Conservation (phyloP, 371 early-diverging fungal species). For the Mucor mucedo region DNA sequence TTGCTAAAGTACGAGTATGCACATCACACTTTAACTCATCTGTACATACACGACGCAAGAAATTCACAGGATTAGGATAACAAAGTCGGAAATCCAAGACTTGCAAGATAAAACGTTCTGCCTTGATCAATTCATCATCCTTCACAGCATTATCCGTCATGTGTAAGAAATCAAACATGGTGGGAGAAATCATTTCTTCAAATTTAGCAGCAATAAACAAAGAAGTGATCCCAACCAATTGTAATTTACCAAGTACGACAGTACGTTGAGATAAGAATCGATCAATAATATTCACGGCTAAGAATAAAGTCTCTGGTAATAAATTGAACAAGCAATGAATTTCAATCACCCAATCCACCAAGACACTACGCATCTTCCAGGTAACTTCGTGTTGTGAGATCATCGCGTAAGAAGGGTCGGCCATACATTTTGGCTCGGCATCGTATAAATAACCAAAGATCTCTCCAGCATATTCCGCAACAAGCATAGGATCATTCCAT, state of each 20-base stretch:
- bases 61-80: slow-evolving; percentile 89
- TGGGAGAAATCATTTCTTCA: slow-evolving; percentile 93
- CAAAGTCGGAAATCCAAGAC: slow-evolving; percentile 82
- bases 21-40: slow-evolving; percentile 85
- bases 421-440: slow-evolving; percentile 48
- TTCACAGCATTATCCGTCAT: slow-evolving; percentile 80
- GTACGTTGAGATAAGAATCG: slow-evolving; percentile 90
- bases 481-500: slow-evolving; percentile 84
- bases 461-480: slow-evolving; percentile 88
- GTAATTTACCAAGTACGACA: slow-evolving; percentile 88
- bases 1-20: slow-evolving; percentile 90
- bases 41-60: slow-evolving; percentile 89
- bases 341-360: slow-evolving; percentile 86
- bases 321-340: slow-evolving; percentile 90
- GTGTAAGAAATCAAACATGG: slow-evolving; percentile 78
- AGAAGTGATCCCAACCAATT: slow-evolving; percentile 95
- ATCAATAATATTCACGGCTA: slow-evolving; percentile 96
- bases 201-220: slow-evolving; percentile 97
- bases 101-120: slow-evolving; percentile 90
- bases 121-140: slow-evolving; percentile 83
- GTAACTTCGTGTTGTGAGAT: slow-evolving; percentile 81
- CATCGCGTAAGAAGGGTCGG: slow-evolving; percentile 72
- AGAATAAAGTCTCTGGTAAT: slow-evolving; percentile 95
- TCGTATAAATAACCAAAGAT: slow-evolving; percentile 61
- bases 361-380: slow-evolving; percentile 92